Base-by-base conservation (phyloP, 169 alveolate genomes). In the Eimeria falciformis region DNA sequence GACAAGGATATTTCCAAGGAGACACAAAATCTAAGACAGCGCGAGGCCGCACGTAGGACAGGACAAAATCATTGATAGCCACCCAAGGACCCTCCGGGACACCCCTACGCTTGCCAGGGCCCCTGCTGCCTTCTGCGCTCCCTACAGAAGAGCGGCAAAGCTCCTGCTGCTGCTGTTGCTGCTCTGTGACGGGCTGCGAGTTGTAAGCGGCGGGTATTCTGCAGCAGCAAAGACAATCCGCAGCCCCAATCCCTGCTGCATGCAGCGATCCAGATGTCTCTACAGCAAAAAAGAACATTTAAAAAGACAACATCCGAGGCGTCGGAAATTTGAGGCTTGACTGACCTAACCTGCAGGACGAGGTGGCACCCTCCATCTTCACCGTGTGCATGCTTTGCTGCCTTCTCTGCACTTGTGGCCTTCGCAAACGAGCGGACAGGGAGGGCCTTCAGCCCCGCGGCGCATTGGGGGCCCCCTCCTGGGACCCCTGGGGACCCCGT, bases 131-230 rank as follows among this genome's bases (percentile, higher is more conserved):
- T 7, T 2, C 68, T 77, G 40, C 68, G 9, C 6, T 18, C 23
- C 25, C 84, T 18, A 5, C 84, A 12, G 33, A 27, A 5, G 47
- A 14, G 53, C 65, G 2, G 18, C 58, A 6, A 1, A 45, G 65
- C 87, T 11, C n/a, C 87, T 77, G 53, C 27, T 37, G 65, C 5
- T 11, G 45, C 11, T 45, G 37, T 68, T 21, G 45, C 87, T 77
- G 29, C 69, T 45, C n/a, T 27, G n/a, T 40, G n/a, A 2, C 6
- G 7, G 7, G 21, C 21, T 50, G 7, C 65, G 86, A 46, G 23
- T 68, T 37, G 18, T 77, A 77, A 5, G 86, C 86, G 29, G 65
- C 86, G 29, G 90, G 90, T 12, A 82, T 65, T 17, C 90, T 82
- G 78, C 33, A 37, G 78, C 90, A 82, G 78, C 89, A 79, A 11